Conservation (phyloP, 2,329 filamentous ascomycete genomes). For the Seiridium unicorne region DNA sequence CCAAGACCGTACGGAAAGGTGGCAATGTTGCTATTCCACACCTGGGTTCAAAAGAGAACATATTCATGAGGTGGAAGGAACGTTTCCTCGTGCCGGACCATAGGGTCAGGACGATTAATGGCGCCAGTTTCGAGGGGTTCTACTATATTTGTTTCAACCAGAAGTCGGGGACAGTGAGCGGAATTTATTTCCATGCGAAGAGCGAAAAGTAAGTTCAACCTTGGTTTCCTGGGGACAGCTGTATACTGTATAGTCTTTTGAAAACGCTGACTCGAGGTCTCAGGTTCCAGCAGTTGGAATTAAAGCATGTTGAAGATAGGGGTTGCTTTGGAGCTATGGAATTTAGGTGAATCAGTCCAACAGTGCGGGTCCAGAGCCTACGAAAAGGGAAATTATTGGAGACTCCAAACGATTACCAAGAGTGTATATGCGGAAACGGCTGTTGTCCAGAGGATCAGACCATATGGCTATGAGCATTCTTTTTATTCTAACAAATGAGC, state of each 20-base stretch:
- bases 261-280: background rate
- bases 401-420: background rate
- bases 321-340: slow-evolving; percentile 86
- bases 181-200: slow-evolving; percentile 97
- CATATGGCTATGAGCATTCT: background rate
- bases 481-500: background rate
- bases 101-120: slow-evolving; percentile 83
- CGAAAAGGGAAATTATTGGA: background rate
- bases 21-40: slow-evolving; percentile 58
- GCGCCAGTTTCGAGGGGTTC: slow-evolving; percentile 96
- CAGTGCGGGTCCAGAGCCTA: background rate
- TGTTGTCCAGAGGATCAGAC: background rate
- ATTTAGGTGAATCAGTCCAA: slow-evolving; percentile 62
- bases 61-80: slow-evolving; percentile 99
- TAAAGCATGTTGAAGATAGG: slow-evolving; percentile 82
- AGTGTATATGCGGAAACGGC: background rate
- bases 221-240: background rate
- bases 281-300: slow-evolving; percentile 88
- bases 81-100: slow-evolving; percentile 97
- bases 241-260: too few relatives aligned
- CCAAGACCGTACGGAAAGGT: slow-evolving; percentile 56
- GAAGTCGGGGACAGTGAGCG: slow-evolving; percentile 77
- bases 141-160: slow-evolving; percentile 99
- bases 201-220: slow-evolving; percentile 79
- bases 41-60: slow-evolving; percentile 75